Evolutionary conservation across 371 early-diverging fungal genomes (phyloP).

Genomic region (Lichtheimia ramosa): DNA sequence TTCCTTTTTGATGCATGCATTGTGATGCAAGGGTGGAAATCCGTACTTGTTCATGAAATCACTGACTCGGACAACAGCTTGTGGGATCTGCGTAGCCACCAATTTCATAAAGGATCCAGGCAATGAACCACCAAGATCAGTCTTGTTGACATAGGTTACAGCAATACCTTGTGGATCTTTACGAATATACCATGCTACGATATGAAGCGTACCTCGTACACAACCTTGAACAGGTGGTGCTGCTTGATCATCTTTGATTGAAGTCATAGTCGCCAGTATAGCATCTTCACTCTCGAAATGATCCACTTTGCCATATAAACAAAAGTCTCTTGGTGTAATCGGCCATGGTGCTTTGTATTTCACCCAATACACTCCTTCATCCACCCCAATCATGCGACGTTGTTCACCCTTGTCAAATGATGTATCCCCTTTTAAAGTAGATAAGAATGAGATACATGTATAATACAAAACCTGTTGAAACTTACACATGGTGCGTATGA

Average conservation of each 20-base stretch:
- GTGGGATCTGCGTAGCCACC: conserved; percentile 33
- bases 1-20: background rate
- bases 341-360: no score
- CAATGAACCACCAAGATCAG: conserved; percentile 43
- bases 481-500: no score
- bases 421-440: no score
- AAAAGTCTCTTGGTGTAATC: no score
- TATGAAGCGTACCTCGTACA: conserved; percentile 33
- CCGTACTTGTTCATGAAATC: conserved; percentile 29
- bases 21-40: conserved; percentile 23
- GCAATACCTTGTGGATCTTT: conserved; percentile 23
- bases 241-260: conserved; percentile 24
- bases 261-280: conserved; percentile 18
- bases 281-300: no score
- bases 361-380: no score
- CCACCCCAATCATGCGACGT: no score
- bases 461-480: no score
- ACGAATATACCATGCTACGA: conserved; percentile 39
- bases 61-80: conserved; percentile 31
- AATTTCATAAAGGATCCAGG: conserved; percentile 30
- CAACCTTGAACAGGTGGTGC: conserved; percentile 25
- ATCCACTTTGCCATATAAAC: no score
- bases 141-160: conserved; percentile 37
- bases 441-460: no score
- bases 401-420: no score